Conservation (phyloP, 179 eudicot species). For the Spinacia oleracea region DNA sequence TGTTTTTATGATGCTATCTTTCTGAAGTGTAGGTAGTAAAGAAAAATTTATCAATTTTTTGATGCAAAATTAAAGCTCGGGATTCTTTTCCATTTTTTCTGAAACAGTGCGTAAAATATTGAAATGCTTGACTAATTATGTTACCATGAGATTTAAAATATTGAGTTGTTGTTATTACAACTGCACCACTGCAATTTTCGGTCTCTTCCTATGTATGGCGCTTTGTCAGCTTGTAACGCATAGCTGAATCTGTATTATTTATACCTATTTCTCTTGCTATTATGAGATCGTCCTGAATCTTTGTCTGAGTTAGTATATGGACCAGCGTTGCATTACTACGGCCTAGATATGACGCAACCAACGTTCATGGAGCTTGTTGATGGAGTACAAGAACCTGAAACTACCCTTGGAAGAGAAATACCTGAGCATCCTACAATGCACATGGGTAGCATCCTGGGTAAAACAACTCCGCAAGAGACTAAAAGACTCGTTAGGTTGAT, state of each 20-base stretch:
- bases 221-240: constrained; percentile 89
- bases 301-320: constrained; percentile 70
- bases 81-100: too few relatives aligned
- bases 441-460: constrained; percentile 54
- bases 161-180: constrained; percentile 95
- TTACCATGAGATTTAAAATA: too few relatives aligned
- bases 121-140: too few relatives aligned
- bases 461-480: constrained; percentile 49
- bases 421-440: constrained; percentile 48
- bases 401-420: constrained; percentile 37
- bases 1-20: too few relatives aligned
- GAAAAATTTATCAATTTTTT: too few relatives aligned
- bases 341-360: constrained; percentile 35
- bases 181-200: constrained; percentile 83
- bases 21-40: too few relatives aligned
- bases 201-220: constrained; percentile 99
- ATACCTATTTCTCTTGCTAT: constrained; percentile 91
- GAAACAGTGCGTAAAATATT: too few relatives aligned
- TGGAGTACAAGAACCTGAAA: constrained; percentile 39
- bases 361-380: constrained; percentile 36
- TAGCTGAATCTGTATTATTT: constrained; percentile 84
- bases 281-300: constrained; percentile 77
- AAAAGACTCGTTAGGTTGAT: constrained; percentile 86
- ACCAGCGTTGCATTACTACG: constrained; percentile 55
- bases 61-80: too few relatives aligned